These are phyloP conservation scores for Mortierella sp. DNA, from an alignment of 371 early-diverging fungal species.

Conservation along the genomic window DNA sequence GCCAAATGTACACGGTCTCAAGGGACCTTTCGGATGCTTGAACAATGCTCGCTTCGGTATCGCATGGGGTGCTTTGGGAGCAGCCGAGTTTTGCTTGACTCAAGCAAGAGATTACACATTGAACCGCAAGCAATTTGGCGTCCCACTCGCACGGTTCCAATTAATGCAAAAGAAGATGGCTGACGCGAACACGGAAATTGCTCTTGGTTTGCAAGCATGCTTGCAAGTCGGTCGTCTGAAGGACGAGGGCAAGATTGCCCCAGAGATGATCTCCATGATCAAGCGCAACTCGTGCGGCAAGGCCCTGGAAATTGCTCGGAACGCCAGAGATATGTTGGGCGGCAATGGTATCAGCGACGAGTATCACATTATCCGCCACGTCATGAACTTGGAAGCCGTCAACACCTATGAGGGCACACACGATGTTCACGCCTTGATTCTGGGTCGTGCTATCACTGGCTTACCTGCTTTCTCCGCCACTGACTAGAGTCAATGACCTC, in stretches of 20 bases:
- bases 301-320: constrained; percentile 92
- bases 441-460: constrained; percentile 97
- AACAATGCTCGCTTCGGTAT: constrained; percentile 99
- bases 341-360: constrained; percentile 98
- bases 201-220: constrained; percentile 90
- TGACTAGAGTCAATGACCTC: constrained; percentile 15
- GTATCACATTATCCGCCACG: constrained; percentile 96
- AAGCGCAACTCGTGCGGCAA: constrained; percentile 98
- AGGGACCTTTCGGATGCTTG: constrained; percentile 97
- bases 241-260: constrained; percentile 86
- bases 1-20: constrained; percentile 89
- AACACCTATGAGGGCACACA: constrained; percentile 98
- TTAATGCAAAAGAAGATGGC: constrained; percentile 97
- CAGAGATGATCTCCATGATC: constrained; percentile 97
- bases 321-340: constrained; percentile 88
- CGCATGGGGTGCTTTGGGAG: constrained; percentile 97
- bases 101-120: constrained; percentile 93
- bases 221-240: constrained; percentile 95
- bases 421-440: constrained; percentile 94
- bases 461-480: constrained; percentile 80
- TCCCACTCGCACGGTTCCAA: constrained; percentile 95
- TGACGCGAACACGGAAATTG: constrained; percentile 94
- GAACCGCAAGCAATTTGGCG: constrained; percentile 92
- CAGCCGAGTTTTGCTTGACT: constrained; percentile 92
- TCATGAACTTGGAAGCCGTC: constrained; percentile 95